Percentiles rank a stretch among this genome's conserved stretches.
These are phyloP conservation scores for Jatropha podagrica DNA, from an alignment of 441 rosid species.

Conservation along the genomic window DNA sequence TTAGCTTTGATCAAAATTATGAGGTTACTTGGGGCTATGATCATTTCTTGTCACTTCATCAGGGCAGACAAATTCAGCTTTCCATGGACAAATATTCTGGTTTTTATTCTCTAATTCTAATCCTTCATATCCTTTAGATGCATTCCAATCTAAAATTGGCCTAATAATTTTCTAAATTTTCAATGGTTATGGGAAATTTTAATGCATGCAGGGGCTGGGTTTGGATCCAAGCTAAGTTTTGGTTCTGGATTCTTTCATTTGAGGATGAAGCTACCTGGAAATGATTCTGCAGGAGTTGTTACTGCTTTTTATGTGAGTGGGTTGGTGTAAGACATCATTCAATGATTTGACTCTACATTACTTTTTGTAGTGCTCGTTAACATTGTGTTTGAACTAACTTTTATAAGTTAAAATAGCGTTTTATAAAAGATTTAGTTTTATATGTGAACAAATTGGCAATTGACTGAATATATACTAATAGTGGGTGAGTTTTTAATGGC, in stretches of 20 bases:
- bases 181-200: too few relatives aligned
- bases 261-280: constrained; percentile 53
- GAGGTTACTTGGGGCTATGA: constrained; percentile 54
- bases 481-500: constrained; percentile 5
- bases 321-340: too few relatives aligned
- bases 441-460: too few relatives aligned
- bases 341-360: too few relatives aligned
- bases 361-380: too few relatives aligned
- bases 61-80: constrained; percentile 37
- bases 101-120: constrained; percentile 12
- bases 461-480: too few relatives aligned
- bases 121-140: neutral
- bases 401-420: too few relatives aligned
- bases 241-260: constrained; percentile 63
- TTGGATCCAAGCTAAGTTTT: constrained; percentile 49
- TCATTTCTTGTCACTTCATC: constrained; percentile 25
- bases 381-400: too few relatives aligned
- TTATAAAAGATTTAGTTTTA: too few relatives aligned
- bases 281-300: constrained; percentile 66
- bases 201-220: constrained; percentile 49
- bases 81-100: constrained; percentile 64
- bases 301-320: constrained; percentile 64
- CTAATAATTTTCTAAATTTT: too few relatives aligned
- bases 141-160: too few relatives aligned
- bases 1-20: constrained; percentile 45